Base-by-base conservation (phyloP, 2,329 filamentous ascomycete species). In the Ophiostoma himal-ulmi region DNA sequence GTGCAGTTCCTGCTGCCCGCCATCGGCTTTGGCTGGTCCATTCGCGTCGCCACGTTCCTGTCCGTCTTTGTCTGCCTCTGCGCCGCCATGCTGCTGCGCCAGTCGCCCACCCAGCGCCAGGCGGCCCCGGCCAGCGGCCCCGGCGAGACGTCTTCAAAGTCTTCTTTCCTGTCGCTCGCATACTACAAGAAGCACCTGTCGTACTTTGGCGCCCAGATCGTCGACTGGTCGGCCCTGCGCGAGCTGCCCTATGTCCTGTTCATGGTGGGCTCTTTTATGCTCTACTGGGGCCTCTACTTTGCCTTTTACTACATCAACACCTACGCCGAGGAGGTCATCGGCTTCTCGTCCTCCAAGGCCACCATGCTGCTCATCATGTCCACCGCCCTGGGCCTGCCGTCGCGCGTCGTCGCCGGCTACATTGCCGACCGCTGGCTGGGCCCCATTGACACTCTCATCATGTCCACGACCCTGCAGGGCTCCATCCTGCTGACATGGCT, bases 11-110 rank as follows among this genome's bases (percentile, higher is more conserved):
- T 91, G 7, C 81, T 90, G 3, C 88, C 88, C 0, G 80, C 79
- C 37, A 78, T 91, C 20, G 89, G 89, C 0, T 91, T 90, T 75
- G 81, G 83, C 1, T 91, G 88, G 88, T 88, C 89, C 0, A 83
- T 89, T 37, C 81, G 89, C 1, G 83, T 84, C 3, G 80, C 88
- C 36, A 88, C 84, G 0, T 86, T 91, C 71, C 82, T 90, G 65
- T 85, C 86, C 39, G 74, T 90, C 8, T 81, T 79, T 10, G 81
- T 79, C 13, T 75, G 82, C 6, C 74, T 81, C 14, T 74, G 80
- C 3, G 75, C 83, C 66, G 73, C 82, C 5, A 77, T 83, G 70
- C 73, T 81, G 22, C 77, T 86, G 70, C 82, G 80, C 68, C 60
- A 64, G 20, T 52, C 41, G 11, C 66, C 71, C 1, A 20, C 11